Percentiles rank a stretch among this genome's conserved stretches.
Conservation (phyloP, 2,329 filamentous ascomycete species). For the Colletotrichum spinosum region DNA sequence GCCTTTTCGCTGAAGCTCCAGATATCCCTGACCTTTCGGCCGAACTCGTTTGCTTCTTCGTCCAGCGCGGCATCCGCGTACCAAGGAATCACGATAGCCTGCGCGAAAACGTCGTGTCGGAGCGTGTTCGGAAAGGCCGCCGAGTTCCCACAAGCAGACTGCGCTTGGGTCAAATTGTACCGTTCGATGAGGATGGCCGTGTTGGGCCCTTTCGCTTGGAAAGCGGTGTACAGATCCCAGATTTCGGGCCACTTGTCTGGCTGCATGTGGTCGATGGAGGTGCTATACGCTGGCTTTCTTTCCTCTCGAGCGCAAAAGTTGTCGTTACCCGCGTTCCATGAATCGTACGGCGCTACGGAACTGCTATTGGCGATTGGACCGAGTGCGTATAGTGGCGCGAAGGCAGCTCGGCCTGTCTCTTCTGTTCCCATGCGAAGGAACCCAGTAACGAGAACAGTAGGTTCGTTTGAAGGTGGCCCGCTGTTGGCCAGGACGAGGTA, state of each 20-base stretch:
- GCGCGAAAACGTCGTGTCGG: conserved; percentile 42
- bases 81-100: conserved; percentile 52
- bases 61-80: conserved; percentile 50
- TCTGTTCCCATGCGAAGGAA: conserved; percentile 45
- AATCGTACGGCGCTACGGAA: not conserved
- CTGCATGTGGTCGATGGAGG: conserved; percentile 47
- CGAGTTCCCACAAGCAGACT: conserved; percentile 27
- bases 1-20: conserved; percentile 26
- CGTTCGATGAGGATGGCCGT: conserved; percentile 47
- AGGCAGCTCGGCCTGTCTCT: conserved; percentile 44
- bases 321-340: conserved; percentile 25
- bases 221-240: conserved; percentile 50
- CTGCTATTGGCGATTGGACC: conserved; percentile 41
- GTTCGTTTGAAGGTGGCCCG: not conserved
- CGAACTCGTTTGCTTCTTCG: conserved; percentile 47
- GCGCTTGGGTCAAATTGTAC: conserved; percentile 47
- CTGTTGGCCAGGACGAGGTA: not conserved
- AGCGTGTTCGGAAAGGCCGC: not conserved
- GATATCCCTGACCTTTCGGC: conserved; percentile 42
- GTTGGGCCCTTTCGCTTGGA: conserved; percentile 46
- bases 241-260: conserved; percentile 49
- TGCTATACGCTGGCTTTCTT: conserved; percentile 51
- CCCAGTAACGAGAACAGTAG: conserved; percentile 44
- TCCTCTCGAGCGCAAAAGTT: conserved; percentile 48
- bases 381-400: conserved; percentile 47